These are phyloP conservation scores for Starmerella sp. DNA, from an alignment of 805 yeast species.

Conservation along the genomic window DNA sequence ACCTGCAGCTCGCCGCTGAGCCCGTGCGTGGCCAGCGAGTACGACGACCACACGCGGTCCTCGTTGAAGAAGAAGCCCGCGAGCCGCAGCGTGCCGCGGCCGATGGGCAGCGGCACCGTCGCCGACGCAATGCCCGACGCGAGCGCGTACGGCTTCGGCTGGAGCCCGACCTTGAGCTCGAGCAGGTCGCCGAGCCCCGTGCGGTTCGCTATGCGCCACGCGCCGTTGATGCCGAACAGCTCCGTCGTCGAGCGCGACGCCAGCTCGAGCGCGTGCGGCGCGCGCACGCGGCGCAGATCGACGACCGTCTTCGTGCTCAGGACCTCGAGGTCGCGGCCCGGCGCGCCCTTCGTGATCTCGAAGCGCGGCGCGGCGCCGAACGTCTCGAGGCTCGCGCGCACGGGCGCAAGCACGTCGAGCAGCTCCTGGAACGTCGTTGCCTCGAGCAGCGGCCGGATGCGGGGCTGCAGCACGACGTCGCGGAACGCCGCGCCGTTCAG, in stretches of 20 bases:
- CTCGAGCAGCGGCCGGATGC: slow-evolving; percentile 24
- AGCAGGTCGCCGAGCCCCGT: slow-evolving; percentile 22
- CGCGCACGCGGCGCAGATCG: slow-evolving; percentile 13
- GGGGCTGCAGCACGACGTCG: slow-evolving; percentile 23
- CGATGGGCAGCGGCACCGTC: slow-evolving; percentile 19
- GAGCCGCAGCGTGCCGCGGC: slow-evolving; percentile 15
- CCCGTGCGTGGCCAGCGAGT: slow-evolving; percentile 42
- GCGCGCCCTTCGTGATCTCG: background rate
- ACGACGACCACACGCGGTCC: slow-evolving; percentile 43
- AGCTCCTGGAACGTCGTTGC: slow-evolving; percentile 22
- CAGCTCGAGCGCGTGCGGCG: slow-evolving; percentile 13
- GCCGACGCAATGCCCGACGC: slow-evolving; percentile 21
- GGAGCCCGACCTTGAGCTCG: slow-evolving; percentile 12
- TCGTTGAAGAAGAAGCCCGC: slow-evolving; percentile 40
- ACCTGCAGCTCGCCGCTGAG: slow-evolving; percentile 32
- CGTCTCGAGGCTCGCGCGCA: slow-evolving; percentile 18
- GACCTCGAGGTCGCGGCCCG: background rate
- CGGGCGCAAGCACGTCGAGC: slow-evolving; percentile 22
- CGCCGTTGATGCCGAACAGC: slow-evolving; percentile 12
- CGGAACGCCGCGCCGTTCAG: slow-evolving; percentile 24
- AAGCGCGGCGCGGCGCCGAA: slow-evolving; percentile 19
- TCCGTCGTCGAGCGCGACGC: slow-evolving; percentile 13
- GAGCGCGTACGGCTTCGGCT: slow-evolving; percentile 19
- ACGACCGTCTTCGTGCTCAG: slow-evolving; percentile 13
- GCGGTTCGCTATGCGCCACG: slow-evolving; percentile 15